These are phyloP conservation scores for Peronosclerospora sorghi DNA, from an alignment of 352 stramenopile genomes.

Conservation along the genomic window DNA sequence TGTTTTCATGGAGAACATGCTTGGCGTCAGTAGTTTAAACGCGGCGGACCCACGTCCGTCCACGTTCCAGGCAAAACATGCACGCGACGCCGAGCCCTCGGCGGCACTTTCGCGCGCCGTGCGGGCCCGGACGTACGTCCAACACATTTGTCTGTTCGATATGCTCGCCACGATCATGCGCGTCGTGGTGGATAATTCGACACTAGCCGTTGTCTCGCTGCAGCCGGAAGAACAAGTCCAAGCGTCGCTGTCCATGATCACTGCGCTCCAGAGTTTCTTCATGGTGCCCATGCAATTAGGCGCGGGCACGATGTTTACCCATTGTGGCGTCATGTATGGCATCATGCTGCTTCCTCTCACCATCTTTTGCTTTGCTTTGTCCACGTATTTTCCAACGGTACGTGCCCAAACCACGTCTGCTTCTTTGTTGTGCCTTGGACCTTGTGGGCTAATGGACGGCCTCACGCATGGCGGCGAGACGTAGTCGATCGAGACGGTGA, in stretches of 20 bases:
- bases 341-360: conserved; percentile 66
- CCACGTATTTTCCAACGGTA: too few relatives aligned
- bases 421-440: too few relatives aligned
- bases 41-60: not conserved
- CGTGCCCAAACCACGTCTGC: too few relatives aligned
- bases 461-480: too few relatives aligned
- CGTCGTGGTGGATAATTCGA: conserved; percentile 80
- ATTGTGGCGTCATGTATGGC: conserved; percentile 63
- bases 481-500: too few relatives aligned
- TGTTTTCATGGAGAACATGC: conserved; percentile 36
- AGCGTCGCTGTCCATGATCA: too few relatives aligned
- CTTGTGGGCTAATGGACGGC: too few relatives aligned
- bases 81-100: conserved; percentile 7
- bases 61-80: conserved; percentile 7
- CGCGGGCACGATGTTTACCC: conserved; percentile 76
- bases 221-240: too few relatives aligned
- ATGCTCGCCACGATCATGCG: conserved; percentile 69
- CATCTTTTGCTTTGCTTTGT: too few relatives aligned
- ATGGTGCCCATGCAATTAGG: too few relatives aligned
- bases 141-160: conserved; percentile 85
- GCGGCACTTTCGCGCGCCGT: conserved; percentile 49
- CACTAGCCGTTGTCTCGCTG: too few relatives aligned
- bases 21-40: conserved; percentile 6
- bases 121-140: conserved; percentile 59
- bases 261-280: too few relatives aligned